These are phyloP conservation scores for Epichloe uncinata DNA, from an alignment of 2,329 filamentous ascomycete genomes.

Conservation along the genomic window DNA sequence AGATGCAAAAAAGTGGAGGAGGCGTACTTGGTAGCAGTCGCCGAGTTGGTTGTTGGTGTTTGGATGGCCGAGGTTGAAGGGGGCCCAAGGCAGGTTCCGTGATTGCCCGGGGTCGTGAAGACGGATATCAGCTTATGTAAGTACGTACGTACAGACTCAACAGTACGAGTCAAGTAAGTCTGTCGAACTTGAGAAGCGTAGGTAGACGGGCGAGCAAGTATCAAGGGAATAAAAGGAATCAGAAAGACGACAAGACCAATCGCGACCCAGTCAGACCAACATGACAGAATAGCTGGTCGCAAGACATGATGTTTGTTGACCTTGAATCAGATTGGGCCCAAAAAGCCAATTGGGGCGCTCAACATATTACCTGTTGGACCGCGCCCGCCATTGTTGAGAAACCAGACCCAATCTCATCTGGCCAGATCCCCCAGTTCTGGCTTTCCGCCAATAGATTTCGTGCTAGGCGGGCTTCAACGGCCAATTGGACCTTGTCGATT, in stretches of 20 bases:
- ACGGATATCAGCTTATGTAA: neutral
- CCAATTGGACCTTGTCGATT: too few relatives aligned
- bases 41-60: neutral
- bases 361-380: neutral
- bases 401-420: too few relatives aligned
- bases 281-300: neutral
- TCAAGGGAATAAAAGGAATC: too few relatives aligned
- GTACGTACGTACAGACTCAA: too few relatives aligned
- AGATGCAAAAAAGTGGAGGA: neutral
- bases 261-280: neutral
- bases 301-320: neutral
- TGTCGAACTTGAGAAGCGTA: too few relatives aligned
- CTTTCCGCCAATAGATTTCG: too few relatives aligned
- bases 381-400: neutral
- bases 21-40: neutral
- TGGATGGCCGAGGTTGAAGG: too few relatives aligned
- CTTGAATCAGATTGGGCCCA: neutral
- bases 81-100: too few relatives aligned
- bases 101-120: neutral
- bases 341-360: slow-evolving; percentile 2
- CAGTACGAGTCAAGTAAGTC: too few relatives aligned
- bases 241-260: neutral
- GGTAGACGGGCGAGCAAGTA: too few relatives aligned
- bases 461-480: too few relatives aligned
- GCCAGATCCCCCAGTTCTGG: too few relatives aligned